Percentiles rank a stretch among this genome's conserved stretches.
phyloP scores from a whole-genome alignment of 306 rosid species.

The Corylus americana region DNA sequence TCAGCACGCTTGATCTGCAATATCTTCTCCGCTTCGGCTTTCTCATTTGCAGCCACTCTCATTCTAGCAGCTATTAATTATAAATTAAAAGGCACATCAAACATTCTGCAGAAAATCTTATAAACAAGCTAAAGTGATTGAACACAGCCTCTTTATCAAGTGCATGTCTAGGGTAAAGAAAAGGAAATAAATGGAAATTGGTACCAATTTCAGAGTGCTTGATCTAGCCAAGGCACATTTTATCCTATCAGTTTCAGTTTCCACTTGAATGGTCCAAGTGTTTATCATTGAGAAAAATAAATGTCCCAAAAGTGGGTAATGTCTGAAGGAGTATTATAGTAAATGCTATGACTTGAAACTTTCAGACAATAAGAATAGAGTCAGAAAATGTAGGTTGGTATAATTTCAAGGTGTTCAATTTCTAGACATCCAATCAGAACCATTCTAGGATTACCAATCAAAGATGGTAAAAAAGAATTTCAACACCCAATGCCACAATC shows the following conservation, averaged over 20 bases:
- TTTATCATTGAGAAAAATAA: too few species aligned
- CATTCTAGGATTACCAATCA: neutral
- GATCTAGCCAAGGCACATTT: neutral
- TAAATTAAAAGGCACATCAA: slow-evolving; percentile 1
- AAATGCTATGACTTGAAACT: neutral
- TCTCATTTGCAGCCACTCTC: slow-evolving; percentile 57
- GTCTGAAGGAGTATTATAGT: neutral
- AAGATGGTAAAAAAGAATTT: neutral
- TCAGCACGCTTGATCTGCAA: slow-evolving; percentile 55
- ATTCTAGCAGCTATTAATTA: slow-evolving; percentile 46
- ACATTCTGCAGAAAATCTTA: neutral
- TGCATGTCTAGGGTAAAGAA: neutral
- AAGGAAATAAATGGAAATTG: neutral
- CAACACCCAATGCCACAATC: neutral
- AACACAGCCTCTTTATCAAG: neutral
- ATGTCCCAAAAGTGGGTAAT: too few species aligned
- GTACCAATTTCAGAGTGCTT: neutral
- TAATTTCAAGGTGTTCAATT: too few species aligned
- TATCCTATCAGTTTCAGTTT: neutral
- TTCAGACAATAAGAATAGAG: neutral
- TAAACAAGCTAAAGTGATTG: neutral
- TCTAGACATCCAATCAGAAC: too few species aligned
- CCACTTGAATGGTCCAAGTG: neutral
- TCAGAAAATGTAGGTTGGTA: neutral
- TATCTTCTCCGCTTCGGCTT: slow-evolving; percentile 61